Evolutionary conservation across 2,329 filamentous ascomycete species (phyloP).

Genomic region (Penicillium sumatraense): DNA sequence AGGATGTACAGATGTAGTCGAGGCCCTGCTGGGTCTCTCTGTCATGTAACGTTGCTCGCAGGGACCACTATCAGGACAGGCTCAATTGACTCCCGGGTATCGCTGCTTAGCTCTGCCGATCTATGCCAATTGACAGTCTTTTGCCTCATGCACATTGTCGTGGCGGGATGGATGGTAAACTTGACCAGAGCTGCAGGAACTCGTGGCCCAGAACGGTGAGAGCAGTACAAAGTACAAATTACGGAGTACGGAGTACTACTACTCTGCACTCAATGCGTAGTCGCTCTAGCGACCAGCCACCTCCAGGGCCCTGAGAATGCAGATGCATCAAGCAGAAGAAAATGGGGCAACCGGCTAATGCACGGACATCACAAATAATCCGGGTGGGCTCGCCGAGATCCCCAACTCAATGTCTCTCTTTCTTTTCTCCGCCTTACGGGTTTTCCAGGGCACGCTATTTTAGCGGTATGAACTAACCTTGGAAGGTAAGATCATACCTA

Average conservation of each 20-base stretch:
- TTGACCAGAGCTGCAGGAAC: conserved; percentile 13
- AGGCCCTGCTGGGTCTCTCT: conserved; percentile 7
- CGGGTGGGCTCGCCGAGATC: not conserved
- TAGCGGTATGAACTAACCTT: conserved; percentile 11
- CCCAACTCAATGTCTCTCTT: not conserved
- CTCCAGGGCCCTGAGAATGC: conserved; percentile 3
- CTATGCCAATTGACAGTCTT: not conserved
- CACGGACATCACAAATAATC: conserved; percentile 3
- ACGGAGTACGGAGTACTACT: not conserved
- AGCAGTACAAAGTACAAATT: too few species aligned
- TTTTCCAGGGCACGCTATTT: conserved; percentile 4
- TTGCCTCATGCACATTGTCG: not conserved
- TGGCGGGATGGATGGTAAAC: not conserved
- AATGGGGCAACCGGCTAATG: not conserved
- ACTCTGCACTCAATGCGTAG: too few species aligned
- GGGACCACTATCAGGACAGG: conserved; percentile 8
- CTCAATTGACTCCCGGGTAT: conserved; percentile 14
- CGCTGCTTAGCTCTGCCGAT: conserved; percentile 2
- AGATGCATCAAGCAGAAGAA: not conserved
- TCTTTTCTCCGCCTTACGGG: not conserved
- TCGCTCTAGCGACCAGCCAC: conserved; percentile 5
- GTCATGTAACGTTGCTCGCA: conserved; percentile 28
- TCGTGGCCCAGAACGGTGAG: conserved; percentile 15
- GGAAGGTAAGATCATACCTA: conserved; percentile 4
- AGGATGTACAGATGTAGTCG: too few species aligned